A percentile compares a stretch with the other conserved stretches of the same genome.
Conservation (phyloP, 805 yeast genomes). For the Peterozyma xylosa region DNA sequence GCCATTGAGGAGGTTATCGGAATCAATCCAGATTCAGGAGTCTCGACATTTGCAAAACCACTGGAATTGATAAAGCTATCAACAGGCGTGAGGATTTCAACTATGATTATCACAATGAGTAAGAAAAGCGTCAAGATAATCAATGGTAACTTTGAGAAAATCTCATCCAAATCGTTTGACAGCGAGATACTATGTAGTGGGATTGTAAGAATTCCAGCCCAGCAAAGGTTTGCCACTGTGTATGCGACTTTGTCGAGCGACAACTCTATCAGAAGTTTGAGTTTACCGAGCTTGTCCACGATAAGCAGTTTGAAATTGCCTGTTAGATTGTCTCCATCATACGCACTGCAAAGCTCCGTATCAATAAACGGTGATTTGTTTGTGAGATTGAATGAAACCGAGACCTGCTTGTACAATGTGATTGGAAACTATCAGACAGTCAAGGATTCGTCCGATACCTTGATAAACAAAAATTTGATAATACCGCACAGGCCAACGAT, state of each 20-base stretch:
- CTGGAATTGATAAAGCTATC: constrained; percentile 50
- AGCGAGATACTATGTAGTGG: constrained; percentile 42
- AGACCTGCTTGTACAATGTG: constrained; percentile 43
- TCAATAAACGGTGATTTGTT: constrained; percentile 42
- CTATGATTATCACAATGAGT: constrained; percentile 52
- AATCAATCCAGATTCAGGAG: constrained; percentile 51
- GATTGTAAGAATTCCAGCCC: constrained; percentile 30
- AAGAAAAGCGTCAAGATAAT: constrained; percentile 54
- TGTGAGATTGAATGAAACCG: constrained; percentile 47
- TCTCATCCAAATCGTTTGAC: constrained; percentile 56
- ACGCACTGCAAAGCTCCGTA: constrained; percentile 33
- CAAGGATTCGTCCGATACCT: constrained; percentile 34
- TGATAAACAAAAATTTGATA: constrained; percentile 62
- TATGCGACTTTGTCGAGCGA: constrained; percentile 18
- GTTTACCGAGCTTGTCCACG: constrained; percentile 61
- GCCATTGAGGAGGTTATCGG: constrained; percentile 52
- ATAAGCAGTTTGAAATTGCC: constrained; percentile 40
- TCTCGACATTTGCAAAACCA: constrained; percentile 56
- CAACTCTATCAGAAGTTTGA: constrained; percentile 22
- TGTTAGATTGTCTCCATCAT: constrained; percentile 29
- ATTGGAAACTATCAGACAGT: constrained; percentile 29
- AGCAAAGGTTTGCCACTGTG: constrained; percentile 20
- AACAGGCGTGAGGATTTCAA: constrained; percentile 54
- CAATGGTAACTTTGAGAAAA: constrained; percentile 51
- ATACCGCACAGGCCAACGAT: constrained; percentile 78